Conservation (phyloP, 192 early-diverging fungal species). For the Cladochytrium replicatum region DNA sequence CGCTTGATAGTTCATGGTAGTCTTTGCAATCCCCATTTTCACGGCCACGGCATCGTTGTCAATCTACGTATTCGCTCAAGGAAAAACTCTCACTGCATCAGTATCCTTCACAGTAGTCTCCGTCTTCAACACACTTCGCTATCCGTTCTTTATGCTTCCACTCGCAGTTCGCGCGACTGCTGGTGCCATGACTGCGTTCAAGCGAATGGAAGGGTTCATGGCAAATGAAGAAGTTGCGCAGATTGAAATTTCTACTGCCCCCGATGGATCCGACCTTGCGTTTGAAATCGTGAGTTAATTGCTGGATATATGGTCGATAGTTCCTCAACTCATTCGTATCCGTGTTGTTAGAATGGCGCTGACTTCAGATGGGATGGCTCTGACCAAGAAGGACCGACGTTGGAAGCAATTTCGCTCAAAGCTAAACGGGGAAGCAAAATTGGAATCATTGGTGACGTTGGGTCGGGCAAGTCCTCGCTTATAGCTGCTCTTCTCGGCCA, state of each 20-base stretch:
- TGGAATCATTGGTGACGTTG: constrained; percentile 59
- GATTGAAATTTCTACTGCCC: constrained; percentile 1
- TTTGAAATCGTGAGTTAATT: constrained; percentile 10
- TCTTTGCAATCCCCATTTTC: constrained; percentile 54
- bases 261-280: constrained; percentile 22
- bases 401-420: constrained; percentile 37
- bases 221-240: constrained; percentile 38
- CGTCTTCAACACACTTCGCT: constrained; percentile 58
- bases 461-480: constrained; percentile 58
- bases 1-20: constrained; percentile 37
- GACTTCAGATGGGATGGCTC: constrained; percentile 50
- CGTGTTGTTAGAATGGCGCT: constrained; percentile 29
- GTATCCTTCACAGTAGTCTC: constrained; percentile 55
- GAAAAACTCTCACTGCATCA: constrained; percentile 32
- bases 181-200: constrained; percentile 43
- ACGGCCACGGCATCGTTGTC: constrained; percentile 31
- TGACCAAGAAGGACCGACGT: constrained; percentile 21
- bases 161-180: constrained; percentile 44
- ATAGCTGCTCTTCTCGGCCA: constrained; percentile 60
- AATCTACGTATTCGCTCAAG: constrained; percentile 21
- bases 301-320: constrained; percentile 1
- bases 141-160: constrained; percentile 61
- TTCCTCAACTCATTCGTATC: not conserved
- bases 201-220: constrained; percentile 42
- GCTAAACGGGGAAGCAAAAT: constrained; percentile 40